phyloP scores from a whole-genome alignment of 129 eudicot genomes.

The Deinandra increscens region DNA sequence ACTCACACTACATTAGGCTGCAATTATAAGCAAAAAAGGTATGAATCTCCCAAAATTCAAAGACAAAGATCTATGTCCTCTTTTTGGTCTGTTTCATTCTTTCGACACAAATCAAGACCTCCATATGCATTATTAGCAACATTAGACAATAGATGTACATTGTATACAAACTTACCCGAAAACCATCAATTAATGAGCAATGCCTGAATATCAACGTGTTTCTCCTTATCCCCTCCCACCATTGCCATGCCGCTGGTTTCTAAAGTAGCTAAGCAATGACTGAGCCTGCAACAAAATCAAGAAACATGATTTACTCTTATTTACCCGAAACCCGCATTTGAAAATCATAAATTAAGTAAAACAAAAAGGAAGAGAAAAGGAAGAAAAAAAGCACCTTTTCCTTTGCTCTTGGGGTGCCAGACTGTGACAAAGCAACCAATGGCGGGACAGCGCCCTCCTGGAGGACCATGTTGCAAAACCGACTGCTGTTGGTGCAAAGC shows the following conservation, averaged over 20 bases:
- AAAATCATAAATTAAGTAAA: not conserved
- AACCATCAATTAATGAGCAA: slow-evolving; percentile 9
- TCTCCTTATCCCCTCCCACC: slow-evolving; percentile 58
- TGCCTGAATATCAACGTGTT: not conserved
- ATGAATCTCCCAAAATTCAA: slow-evolving; percentile 33
- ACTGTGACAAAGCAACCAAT: slow-evolving; percentile 73
- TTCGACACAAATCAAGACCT: slow-evolving; percentile 33
- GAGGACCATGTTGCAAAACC: slow-evolving; percentile 71
- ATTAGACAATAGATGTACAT: slow-evolving; percentile 39
- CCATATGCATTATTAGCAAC: slow-evolving; percentile 45
- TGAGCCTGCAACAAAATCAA: slow-evolving; percentile 64
- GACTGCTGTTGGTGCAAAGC: slow-evolving; percentile 73
- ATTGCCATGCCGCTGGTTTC: slow-evolving; percentile 75
- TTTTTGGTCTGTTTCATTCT: slow-evolving; percentile 8
- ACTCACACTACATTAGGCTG: slow-evolving; percentile 36
- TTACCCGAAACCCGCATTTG: not conserved
- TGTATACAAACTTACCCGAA: slow-evolving; percentile 39
- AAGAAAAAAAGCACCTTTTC: slow-evolving; percentile 61
- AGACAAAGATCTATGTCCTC: slow-evolving; percentile 19
- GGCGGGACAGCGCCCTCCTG: slow-evolving; percentile 96
- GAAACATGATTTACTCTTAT: not conserved
- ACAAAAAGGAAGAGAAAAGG: too few relatives aligned
- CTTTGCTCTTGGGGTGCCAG: slow-evolving; percentile 87
- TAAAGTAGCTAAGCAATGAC: slow-evolving; percentile 68
- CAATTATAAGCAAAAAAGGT: slow-evolving; percentile 36